Evolutionary conservation across 768 basidiomycete species (phyloP).

Genomic region (Calocybe indica): DNA sequence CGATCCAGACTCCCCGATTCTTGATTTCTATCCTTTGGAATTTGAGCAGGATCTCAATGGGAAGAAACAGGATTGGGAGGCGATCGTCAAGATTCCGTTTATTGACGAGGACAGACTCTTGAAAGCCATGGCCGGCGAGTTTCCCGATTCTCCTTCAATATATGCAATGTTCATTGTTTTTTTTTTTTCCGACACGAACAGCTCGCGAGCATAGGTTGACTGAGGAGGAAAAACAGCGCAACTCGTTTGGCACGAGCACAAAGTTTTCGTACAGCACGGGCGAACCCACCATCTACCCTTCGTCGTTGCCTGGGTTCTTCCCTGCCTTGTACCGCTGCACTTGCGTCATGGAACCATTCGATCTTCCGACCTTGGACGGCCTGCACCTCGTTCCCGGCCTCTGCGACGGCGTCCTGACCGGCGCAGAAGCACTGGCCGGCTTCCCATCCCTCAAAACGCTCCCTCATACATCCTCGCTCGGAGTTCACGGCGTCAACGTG

Average conservation of each 20-base stretch:
- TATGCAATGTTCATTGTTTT: not conserved
- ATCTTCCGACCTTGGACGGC: constrained; percentile 83
- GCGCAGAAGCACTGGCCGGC: constrained; percentile 82
- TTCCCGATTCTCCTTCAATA: not conserved
- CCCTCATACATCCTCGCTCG: constrained; percentile 69
- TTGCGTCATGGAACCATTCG: constrained; percentile 76
- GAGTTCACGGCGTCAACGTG: constrained; percentile 87
- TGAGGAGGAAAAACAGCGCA: constrained; percentile 68
- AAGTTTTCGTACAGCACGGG: constrained; percentile 66
- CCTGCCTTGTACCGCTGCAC: constrained; percentile 78
- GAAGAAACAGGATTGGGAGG: constrained; percentile 99
- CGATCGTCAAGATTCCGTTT: constrained; percentile 97
- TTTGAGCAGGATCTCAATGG: constrained; percentile 95
- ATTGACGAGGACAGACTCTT: constrained; percentile 80
- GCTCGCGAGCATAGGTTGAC: constrained; percentile 78
- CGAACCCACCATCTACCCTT: constrained; percentile 72
- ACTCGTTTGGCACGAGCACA: constrained; percentile 74
- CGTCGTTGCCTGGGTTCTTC: constrained; percentile 93
- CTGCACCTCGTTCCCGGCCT: constrained; percentile 84
- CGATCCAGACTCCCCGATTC: constrained; percentile 75
- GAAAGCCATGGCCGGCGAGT: constrained; percentile 75
- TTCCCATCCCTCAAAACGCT: constrained; percentile 95
- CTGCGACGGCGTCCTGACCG: constrained; percentile 83
- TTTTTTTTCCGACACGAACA: constrained; percentile 17
- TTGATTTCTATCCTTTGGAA: constrained; percentile 90